phyloP scores from a whole-genome alignment of 495 filamentous ascomycete genomes.

The Penicillium ochrochloron region DNA sequence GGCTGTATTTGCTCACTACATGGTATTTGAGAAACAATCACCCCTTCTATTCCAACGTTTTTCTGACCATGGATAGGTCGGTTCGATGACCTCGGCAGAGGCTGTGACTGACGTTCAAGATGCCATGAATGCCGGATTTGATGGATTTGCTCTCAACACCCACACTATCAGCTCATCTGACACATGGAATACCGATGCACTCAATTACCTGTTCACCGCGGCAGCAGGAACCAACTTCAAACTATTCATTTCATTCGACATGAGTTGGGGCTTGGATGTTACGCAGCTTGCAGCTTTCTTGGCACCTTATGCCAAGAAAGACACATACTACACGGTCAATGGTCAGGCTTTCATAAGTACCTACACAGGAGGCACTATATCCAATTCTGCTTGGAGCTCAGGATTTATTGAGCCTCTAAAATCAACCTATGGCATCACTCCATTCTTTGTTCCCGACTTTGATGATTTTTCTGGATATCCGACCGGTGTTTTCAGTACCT shows the following conservation, averaged over 20 bases:
- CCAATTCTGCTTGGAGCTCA: neutral
- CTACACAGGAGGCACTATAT: neutral
- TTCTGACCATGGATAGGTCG: neutral
- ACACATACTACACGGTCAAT: neutral
- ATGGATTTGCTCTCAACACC: neutral
- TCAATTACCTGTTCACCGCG: neutral
- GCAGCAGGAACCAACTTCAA: neutral
- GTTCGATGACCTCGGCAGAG: neutral
- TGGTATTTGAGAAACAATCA: neutral
- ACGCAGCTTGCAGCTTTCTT: neutral
- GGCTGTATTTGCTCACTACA: neutral
- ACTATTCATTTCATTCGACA: neutral
- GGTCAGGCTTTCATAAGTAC: neutral
- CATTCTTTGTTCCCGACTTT: neutral
- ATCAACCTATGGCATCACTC: neutral
- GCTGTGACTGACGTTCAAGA: slow-evolving; percentile 1
- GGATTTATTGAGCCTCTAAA: neutral
- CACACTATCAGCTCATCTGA: neutral
- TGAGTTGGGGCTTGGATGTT: neutral
- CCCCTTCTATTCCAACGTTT: neutral
- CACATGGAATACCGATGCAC: neutral
- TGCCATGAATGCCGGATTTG: neutral
- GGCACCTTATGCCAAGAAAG: neutral
- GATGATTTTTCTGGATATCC: neutral
- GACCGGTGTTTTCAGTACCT: neutral